Base-by-base conservation (phyloP, 2,329 filamentous ascomycete species). In the Clarireedia monteithiana region DNA sequence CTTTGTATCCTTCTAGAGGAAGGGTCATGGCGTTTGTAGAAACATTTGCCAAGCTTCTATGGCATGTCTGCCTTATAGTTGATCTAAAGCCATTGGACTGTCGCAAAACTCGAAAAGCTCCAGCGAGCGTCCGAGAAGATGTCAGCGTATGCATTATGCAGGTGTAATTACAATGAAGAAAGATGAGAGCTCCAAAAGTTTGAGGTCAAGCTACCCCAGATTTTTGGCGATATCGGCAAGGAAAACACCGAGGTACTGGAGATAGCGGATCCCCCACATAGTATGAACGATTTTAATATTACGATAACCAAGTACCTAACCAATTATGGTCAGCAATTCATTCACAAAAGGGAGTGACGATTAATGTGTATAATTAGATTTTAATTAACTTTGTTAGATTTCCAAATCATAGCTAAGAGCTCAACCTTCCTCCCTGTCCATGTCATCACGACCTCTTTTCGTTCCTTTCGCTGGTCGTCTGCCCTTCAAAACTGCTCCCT, bases 1-100 rank as follows among this genome's bases (percentile, higher is more conserved):
- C 91, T 55, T 88, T 84, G 64, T 94, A 86, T 1, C 94, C 94
- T 38, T 89, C 83, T 64, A 99, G 78, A 23, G 94, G 92, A 34
- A 87, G 71, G 15, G 76, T 77, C 73, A 74, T 63, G 44, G 68
- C 66, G 52, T 63, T 55, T n/a, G 38, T 45, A 20, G 61, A 56
- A 14, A 58, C 53, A 55, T 59, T 56, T 36, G 65, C 63, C 30
- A 67, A 58, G 20, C 38, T 50, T 58, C 65, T 61, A 26, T 60
- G 59, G 40, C 48, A 59, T 27, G 55, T 49, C 20, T 45, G 49
- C 34, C 47, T 53, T 9, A 58, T 36, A 2, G 46, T 26, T 48
- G 51, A 60, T 20, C 10, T 38, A 5, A 24, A 40, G 51, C 53
- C 60, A 64, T 65, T 65, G 59, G 39, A 15, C 44, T 26, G 17